phyloP scores from a whole-genome alignment of 768 basidiomycete genomes.

The Epithele typhae region DNA sequence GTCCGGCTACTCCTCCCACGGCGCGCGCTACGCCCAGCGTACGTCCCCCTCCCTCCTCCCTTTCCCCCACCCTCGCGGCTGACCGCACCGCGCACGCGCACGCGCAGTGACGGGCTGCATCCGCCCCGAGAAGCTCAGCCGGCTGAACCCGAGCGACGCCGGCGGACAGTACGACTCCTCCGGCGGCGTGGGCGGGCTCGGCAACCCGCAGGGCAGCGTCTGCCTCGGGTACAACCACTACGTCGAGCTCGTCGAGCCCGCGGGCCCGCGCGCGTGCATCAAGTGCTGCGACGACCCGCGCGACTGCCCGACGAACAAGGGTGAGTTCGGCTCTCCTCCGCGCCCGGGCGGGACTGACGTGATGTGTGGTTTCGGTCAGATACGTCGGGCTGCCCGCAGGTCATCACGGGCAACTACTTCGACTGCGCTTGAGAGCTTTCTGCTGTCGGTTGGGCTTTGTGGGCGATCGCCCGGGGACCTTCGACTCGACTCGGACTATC shows the following conservation, averaged over 20 bases:
- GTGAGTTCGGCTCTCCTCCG: slow-evolving; percentile 22
- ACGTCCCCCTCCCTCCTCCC: slow-evolving; percentile 13
- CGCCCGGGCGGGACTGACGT: background rate
- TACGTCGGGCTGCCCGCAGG: slow-evolving; percentile 45
- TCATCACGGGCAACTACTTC: slow-evolving; percentile 53
- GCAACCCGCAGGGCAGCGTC: slow-evolving; percentile 48
- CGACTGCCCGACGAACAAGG: slow-evolving; percentile 50
- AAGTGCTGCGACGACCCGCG: slow-evolving; percentile 51
- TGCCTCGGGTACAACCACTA: slow-evolving; percentile 58
- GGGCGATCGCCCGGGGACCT: no score
- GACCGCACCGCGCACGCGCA: background rate
- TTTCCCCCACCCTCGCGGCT: background rate
- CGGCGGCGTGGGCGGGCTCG: slow-evolving; percentile 45
- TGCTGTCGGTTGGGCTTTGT: no score
- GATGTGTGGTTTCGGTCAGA: slow-evolving; percentile 31
- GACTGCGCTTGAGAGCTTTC: slow-evolving; percentile 38
- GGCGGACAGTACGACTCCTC: slow-evolving; percentile 60
- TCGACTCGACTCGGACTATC: no score
- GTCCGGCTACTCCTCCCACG: slow-evolving; percentile 37
- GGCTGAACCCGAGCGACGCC: slow-evolving; percentile 42
- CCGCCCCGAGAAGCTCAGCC: slow-evolving; percentile 35
- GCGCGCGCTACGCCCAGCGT: slow-evolving; percentile 44
- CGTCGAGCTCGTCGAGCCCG: slow-evolving; percentile 54
- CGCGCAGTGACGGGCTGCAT: slow-evolving; percentile 54
- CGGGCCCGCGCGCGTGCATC: slow-evolving; percentile 48